These are phyloP conservation scores for Ampelocalamus luodianensis DNA, from an alignment of 176 grass and related monocot genomes.

Conservation along the genomic window DNA sequence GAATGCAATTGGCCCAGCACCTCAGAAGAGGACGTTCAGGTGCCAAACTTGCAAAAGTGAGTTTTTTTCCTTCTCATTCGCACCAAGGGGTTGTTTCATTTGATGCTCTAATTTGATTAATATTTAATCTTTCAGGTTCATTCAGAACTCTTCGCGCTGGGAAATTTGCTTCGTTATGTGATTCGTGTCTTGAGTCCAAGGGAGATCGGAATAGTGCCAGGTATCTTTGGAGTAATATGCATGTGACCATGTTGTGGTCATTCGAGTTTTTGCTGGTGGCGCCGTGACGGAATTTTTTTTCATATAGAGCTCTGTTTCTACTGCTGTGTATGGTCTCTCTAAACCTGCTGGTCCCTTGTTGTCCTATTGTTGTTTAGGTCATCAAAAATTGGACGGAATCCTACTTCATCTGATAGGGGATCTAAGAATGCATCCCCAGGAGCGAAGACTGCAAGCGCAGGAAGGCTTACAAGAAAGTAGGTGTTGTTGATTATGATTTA, in stretches of 20 bases:
- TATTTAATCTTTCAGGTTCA: constrained; percentile 42
- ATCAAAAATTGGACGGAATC: constrained; percentile 28
- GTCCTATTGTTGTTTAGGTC: constrained; percentile 46
- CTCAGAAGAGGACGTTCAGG: constrained; percentile 49
- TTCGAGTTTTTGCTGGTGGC: constrained; percentile 18
- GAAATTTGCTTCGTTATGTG: constrained; percentile 65
- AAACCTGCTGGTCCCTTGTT: not conserved
- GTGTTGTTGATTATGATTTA: constrained; percentile 11
- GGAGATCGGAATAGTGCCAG: constrained; percentile 20
- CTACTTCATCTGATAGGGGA: constrained; percentile 42
- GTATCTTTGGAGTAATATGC: constrained; percentile 43
- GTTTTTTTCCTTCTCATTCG: not conserved
- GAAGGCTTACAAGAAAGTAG: constrained; percentile 78
- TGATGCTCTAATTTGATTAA: constrained; percentile 10
- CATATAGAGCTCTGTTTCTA: not conserved
- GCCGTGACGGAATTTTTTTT: not conserved
- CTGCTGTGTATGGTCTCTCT: not conserved
- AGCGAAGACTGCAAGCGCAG: constrained; percentile 43
- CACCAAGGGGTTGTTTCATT: not conserved
- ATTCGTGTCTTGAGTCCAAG: constrained; percentile 60
- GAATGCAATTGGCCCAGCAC: constrained; percentile 53
- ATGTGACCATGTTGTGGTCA: not conserved
- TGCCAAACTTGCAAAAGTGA: constrained; percentile 64
- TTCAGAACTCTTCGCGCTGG: constrained; percentile 49
- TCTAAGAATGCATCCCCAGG: constrained; percentile 52